Percentiles rank a stretch among this genome's conserved stretches.
Evolutionary conservation across 2,329 filamentous ascomycete species (phyloP).

Genomic region (Neonectria faginata): DNA sequence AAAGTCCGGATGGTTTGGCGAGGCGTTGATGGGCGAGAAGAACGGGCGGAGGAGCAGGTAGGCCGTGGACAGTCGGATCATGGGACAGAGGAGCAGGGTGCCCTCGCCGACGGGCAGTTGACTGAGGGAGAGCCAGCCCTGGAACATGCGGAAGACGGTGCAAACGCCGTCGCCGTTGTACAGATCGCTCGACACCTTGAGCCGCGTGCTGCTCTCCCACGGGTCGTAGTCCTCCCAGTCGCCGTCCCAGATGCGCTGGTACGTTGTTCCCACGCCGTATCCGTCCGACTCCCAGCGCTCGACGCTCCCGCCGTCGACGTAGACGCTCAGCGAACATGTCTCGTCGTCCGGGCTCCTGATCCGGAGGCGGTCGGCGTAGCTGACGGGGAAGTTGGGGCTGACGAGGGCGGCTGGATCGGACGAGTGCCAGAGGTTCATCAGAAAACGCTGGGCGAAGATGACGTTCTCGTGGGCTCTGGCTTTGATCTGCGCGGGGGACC

Average conservation of each 20-base stretch:
- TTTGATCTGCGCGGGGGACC: slow-evolving; percentile 55
- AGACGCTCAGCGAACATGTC: slow-evolving; percentile 67
- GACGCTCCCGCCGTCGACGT: slow-evolving; percentile 73
- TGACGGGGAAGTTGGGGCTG: slow-evolving; percentile 60
- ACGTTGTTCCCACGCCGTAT: slow-evolving; percentile 70
- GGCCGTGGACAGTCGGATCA: slow-evolving; percentile 76
- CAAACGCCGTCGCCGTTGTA: slow-evolving; percentile 80
- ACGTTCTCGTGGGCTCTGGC: slow-evolving; percentile 55
- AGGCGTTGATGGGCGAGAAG: slow-evolving; percentile 62
- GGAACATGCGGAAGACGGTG: slow-evolving; percentile 81
- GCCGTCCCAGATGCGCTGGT: slow-evolving; percentile 74
- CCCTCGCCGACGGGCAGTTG: slow-evolving; percentile 74
- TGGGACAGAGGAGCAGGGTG: slow-evolving; percentile 77
- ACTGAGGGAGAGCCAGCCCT: slow-evolving; percentile 79
- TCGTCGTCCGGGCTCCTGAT: slow-evolving; percentile 64
- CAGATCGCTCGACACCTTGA: slow-evolving; percentile 74
- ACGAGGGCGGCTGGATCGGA: slow-evolving; percentile 58
- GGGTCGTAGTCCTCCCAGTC: slow-evolving; percentile 81
- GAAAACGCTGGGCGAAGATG: slow-evolving; percentile 59
- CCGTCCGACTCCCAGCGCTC: slow-evolving; percentile 75
- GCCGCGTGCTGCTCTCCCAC: slow-evolving; percentile 75
- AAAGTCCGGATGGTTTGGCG: slow-evolving; percentile 53
- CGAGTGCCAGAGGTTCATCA: slow-evolving; percentile 53
- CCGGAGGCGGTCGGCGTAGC: slow-evolving; percentile 71
- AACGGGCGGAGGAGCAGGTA: slow-evolving; percentile 83